phyloP scores from a whole-genome alignment of 2,329 filamentous ascomycete species.

The Penicillium psychrosexuale region DNA sequence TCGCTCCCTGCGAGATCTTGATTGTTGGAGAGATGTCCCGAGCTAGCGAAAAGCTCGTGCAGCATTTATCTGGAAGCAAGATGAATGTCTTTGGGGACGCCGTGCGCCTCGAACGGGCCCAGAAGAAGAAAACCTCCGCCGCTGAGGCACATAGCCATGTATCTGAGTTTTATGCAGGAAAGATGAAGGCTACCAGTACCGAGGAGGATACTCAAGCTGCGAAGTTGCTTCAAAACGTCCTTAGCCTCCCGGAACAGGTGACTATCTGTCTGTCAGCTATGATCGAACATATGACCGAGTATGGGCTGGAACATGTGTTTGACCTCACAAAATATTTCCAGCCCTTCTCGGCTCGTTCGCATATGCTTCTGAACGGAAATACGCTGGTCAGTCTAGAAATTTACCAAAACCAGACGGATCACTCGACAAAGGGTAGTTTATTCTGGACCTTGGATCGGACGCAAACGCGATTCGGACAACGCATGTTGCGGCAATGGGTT shows the following conservation, averaged over 20 bases:
- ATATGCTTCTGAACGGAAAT: conserved; percentile 95
- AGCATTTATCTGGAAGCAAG: conserved; percentile 83
- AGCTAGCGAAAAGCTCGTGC: conserved; percentile 86
- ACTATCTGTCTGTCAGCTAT: conserved; percentile 92
- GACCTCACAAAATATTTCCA: conserved; percentile 96
- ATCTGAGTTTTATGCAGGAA: conserved; percentile 86
- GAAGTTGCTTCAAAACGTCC: conserved; percentile 76
- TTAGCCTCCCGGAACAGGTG: conserved; percentile 78
- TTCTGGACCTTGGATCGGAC: conserved; percentile 97
- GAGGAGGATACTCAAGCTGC: conserved; percentile 56
- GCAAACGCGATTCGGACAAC: conserved; percentile 80
- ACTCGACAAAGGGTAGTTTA: conserved; percentile 78
- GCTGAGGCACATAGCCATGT: conserved; percentile 86
- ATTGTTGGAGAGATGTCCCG: conserved; percentile 88
- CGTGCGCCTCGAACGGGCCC: conserved; percentile 76
- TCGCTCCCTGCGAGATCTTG: conserved; percentile 91
- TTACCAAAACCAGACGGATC: conserved; percentile 90
- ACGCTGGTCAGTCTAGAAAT: conserved; percentile 92
- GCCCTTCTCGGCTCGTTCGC: conserved; percentile 86
- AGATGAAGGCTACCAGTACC: conserved; percentile 62
- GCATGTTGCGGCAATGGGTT: conserved; percentile 90
- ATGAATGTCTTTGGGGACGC: conserved; percentile 91
- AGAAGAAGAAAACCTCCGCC: conserved; percentile 74
- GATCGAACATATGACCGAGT: conserved; percentile 89
- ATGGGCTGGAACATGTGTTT: conserved; percentile 91